phyloP scores from a whole-genome alignment of 176 grass and related monocot species.

The Carex cristatella region DNA sequence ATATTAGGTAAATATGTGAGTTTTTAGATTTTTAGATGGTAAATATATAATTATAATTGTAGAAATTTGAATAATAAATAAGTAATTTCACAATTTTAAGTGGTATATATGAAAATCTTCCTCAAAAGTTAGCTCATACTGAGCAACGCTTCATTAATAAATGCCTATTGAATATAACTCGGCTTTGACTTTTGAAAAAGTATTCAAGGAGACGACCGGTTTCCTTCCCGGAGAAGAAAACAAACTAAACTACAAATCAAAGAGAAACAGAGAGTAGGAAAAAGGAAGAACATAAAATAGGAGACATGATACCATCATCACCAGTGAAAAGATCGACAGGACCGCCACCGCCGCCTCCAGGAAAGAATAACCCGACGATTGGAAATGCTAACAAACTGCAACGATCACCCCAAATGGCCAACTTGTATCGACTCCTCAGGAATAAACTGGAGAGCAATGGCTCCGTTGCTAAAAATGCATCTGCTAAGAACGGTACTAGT shows the following conservation, averaged over 20 bases:
- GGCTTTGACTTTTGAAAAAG: slow-evolving; percentile 16
- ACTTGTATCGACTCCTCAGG: slow-evolving; percentile 7
- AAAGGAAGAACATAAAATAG: neutral
- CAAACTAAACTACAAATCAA: neutral
- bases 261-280: neutral
- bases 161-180: neutral
- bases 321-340: neutral
- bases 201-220: neutral
- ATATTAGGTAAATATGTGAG: too few species aligned
- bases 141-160: neutral
- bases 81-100: too few species aligned
- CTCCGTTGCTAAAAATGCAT: neutral
- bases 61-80: too few species aligned
- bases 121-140: neutral
- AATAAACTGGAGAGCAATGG: neutral
- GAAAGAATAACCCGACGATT: neutral
- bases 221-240: neutral
- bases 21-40: too few species aligned
- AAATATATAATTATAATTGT: too few species aligned
- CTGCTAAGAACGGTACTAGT: neutral
- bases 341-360: slow-evolving; percentile 11
- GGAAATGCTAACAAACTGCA: slow-evolving; percentile 12
- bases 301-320: slow-evolving; percentile 6
- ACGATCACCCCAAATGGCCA: slow-evolving; percentile 15
- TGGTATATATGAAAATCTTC: too few species aligned